phyloP scores from a whole-genome alignment of 2,329 filamentous ascomycete species.

The Colletotrichum abscissum region DNA sequence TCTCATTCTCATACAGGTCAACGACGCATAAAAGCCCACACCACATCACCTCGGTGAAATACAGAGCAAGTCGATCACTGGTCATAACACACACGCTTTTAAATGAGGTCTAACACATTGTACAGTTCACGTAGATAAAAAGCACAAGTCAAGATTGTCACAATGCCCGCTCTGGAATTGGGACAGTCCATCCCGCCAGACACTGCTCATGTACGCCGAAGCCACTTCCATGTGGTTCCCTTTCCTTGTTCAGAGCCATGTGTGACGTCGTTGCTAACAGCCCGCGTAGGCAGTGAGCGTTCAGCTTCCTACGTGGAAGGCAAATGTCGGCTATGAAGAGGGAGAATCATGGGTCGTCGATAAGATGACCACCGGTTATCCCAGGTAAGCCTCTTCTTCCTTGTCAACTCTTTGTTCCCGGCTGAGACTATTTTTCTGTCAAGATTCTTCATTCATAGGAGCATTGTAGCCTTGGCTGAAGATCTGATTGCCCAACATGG shows the following conservation, averaged over 20 bases:
- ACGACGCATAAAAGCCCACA: background rate
- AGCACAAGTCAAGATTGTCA: conserved; percentile 1
- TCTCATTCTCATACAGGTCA: background rate
- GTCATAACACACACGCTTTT: background rate
- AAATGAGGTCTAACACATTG: background rate
- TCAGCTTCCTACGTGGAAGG: conserved; percentile 90
- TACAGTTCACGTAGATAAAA: background rate
- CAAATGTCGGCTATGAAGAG: conserved; percentile 95
- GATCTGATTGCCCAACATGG: conserved; percentile 76
- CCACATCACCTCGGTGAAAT: background rate
- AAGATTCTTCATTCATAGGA: conserved; percentile 92
- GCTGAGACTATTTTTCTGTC: conserved; percentile 33
- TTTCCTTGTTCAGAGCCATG: background rate
- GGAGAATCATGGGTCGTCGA: conserved; percentile 87
- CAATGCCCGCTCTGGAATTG: conserved; percentile 63
- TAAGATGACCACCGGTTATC: conserved; percentile 91
- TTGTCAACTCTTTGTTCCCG: background rate
- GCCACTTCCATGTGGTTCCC: background rate
- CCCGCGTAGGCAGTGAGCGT: conserved; percentile 86
- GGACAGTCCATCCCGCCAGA: conserved; percentile 82
- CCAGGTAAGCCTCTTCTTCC: conserved; percentile 65
- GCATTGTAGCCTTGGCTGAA: conserved; percentile 78
- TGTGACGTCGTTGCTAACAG: background rate
- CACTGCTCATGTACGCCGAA: conserved; percentile 76
- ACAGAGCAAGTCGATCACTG: background rate